phyloP scores from a whole-genome alignment of 345 rosid genomes.

The Syzygium jambos region DNA sequence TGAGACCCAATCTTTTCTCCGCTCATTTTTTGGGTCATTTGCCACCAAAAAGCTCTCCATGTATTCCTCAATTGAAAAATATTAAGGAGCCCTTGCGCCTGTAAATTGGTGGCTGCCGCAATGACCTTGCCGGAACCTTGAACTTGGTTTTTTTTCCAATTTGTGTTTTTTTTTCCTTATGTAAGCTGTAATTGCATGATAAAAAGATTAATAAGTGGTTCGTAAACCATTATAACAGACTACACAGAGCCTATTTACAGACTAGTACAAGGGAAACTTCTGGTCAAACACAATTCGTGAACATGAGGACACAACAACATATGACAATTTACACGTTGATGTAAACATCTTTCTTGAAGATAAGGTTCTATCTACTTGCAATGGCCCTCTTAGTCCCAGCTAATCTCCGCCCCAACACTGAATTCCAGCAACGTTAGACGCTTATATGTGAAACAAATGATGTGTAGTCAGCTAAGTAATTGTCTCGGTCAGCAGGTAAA shows the following conservation, averaged over 20 bases:
- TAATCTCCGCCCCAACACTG: not conserved
- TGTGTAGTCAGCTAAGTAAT: not conserved
- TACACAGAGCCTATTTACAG: not conserved
- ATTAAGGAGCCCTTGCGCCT: not conserved
- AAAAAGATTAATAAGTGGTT: not conserved
- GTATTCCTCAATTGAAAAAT: not conserved
- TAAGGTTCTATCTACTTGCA: not conserved
- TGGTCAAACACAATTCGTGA: too few species aligned
- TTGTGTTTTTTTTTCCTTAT: not conserved
- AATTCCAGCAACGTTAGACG: too few species aligned
- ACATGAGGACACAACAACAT: not conserved
- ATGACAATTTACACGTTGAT: not conserved
- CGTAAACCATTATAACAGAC: not conserved
- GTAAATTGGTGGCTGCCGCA: not conserved
- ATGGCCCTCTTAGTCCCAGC: not conserved
- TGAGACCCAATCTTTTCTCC: not conserved
- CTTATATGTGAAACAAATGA: not conserved
- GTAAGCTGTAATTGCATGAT: not conserved
- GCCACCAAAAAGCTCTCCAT: not conserved
- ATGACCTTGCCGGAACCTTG: not conserved
- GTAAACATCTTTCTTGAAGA: too few species aligned
- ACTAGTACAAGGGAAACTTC: not conserved
- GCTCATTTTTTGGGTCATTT: not conserved
- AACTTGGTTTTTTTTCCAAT: not conserved
- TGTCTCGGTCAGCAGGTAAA: not conserved